phyloP scores from a whole-genome alignment of 331 rosid species.

The Ulmus americana region DNA sequence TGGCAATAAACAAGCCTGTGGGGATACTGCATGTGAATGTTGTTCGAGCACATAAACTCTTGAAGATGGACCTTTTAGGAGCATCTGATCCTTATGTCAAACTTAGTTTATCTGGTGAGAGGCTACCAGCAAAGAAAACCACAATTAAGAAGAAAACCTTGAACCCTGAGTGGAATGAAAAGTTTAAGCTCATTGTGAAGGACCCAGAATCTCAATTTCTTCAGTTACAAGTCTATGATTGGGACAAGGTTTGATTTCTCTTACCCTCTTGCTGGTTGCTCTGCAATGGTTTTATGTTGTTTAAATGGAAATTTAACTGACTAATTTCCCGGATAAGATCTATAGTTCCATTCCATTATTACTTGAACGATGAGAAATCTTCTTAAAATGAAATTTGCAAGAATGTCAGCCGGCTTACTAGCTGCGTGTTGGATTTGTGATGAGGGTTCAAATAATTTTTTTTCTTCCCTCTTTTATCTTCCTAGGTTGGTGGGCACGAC shows the following conservation, averaged over 20 bases:
- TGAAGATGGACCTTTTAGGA: slow-evolving; percentile 89
- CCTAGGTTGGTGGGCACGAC: slow-evolving; percentile 79
- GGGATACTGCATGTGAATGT: slow-evolving; percentile 89
- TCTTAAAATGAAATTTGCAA: neutral
- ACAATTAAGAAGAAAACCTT: slow-evolving; percentile 69
- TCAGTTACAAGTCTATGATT: slow-evolving; percentile 76
- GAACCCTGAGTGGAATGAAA: slow-evolving; percentile 95
- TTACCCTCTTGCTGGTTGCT: slow-evolving; percentile 10
- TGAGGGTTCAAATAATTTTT: neutral
- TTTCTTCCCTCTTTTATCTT: slow-evolving; percentile 9
- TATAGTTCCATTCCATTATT: neutral
- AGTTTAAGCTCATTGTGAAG: slow-evolving; percentile 77
- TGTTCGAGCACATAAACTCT: slow-evolving; percentile 68
- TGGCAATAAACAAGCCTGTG: slow-evolving; percentile 68
- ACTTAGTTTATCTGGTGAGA: slow-evolving; percentile 65
- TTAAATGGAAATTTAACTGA: neutral
- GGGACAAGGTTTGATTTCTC: slow-evolving; percentile 72
- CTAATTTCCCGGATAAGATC: neutral
- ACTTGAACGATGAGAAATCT: neutral
- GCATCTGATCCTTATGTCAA: slow-evolving; percentile 95
- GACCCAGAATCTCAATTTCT: slow-evolving; percentile 85
- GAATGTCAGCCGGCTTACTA: neutral
- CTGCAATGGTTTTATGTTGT: neutral
- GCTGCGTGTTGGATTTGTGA: neutral
- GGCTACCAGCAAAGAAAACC: slow-evolving; percentile 71